Evolutionary conservation across 2,329 filamentous ascomycete species (phyloP).

Genomic region (Clonostachys rosea): DNA sequence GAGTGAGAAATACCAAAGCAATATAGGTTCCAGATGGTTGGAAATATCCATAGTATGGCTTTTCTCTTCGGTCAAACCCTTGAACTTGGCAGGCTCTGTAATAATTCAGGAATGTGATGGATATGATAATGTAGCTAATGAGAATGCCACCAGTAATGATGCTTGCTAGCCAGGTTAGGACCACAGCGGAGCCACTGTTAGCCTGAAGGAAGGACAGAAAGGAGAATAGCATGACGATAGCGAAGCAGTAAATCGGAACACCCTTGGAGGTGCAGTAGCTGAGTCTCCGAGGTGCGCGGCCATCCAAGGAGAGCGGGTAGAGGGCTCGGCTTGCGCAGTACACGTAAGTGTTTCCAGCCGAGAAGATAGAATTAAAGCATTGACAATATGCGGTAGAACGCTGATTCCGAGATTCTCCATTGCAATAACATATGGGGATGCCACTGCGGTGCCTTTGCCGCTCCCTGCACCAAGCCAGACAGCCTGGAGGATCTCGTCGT

Average conservation of each 20-base stretch:
- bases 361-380: slow-evolving; percentile 36
- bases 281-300: slow-evolving; percentile 45
- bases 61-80: slow-evolving; percentile 40
- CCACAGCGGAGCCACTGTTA: slow-evolving; percentile 38
- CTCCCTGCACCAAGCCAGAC: slow-evolving; percentile 19
- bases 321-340: slow-evolving; percentile 40
- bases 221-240: slow-evolving; percentile 46
- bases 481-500: slow-evolving; percentile 10
- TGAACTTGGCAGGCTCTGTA: slow-evolving; percentile 49
- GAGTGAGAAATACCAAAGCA: slow-evolving; percentile 34
- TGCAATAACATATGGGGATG: slow-evolving; percentile 54
- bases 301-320: slow-evolving; percentile 44
- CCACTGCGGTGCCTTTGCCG: slow-evolving; percentile 30
- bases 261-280: slow-evolving; percentile 55
- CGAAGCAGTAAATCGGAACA: slow-evolving; percentile 56
- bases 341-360: no score
- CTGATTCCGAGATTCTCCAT: slow-evolving; percentile 47
- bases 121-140: slow-evolving; percentile 58
- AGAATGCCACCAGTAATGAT: slow-evolving; percentile 53
- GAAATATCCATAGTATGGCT: slow-evolving; percentile 54
- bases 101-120: slow-evolving; percentile 38
- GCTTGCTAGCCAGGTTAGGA: slow-evolving; percentile 49
- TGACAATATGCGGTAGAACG: slow-evolving; percentile 54
- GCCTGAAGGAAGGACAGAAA: slow-evolving; percentile 48
- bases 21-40: slow-evolving; percentile 54